Evolutionary conservation across 2,329 filamentous ascomycete genomes (phyloP).

Genomic region (Exophiala dermatitidis): DNA sequence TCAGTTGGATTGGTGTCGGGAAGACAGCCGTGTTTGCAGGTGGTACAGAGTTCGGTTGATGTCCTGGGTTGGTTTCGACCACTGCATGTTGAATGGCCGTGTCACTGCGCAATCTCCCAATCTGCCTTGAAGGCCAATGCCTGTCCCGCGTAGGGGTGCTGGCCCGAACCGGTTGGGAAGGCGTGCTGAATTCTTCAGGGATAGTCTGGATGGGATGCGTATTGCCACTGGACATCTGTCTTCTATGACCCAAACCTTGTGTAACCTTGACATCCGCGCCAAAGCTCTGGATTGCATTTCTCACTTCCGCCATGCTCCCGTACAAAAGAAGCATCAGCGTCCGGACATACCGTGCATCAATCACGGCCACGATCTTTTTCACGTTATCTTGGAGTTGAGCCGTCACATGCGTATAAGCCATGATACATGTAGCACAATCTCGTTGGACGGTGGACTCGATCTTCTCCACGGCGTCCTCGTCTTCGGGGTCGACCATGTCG

Average conservation of each 20-base stretch:
- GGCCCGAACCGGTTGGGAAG: slow-evolving; percentile 30
- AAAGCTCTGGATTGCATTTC: slow-evolving; percentile 51
- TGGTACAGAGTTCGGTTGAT: slow-evolving; percentile 18
- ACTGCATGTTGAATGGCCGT: slow-evolving; percentile 44
- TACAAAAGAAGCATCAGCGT: slow-evolving; percentile 54
- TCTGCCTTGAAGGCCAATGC: slow-evolving; percentile 28
- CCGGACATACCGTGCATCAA: slow-evolving; percentile 51
- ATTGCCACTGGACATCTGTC: slow-evolving; percentile 28
- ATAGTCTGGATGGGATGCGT: slow-evolving; percentile 31
- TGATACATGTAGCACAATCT: slow-evolving; percentile 45
- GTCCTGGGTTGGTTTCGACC: slow-evolving; percentile 9
- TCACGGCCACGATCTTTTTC: slow-evolving; percentile 47
- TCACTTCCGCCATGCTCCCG: slow-evolving; percentile 51
- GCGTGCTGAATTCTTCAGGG: slow-evolving; percentile 27
- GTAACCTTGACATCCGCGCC: slow-evolving; percentile 36
- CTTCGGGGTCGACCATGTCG: slow-evolving; percentile 44
- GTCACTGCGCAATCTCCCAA: slow-evolving; percentile 44
- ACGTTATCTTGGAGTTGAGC: slow-evolving; percentile 44
- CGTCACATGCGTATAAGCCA: slow-evolving; percentile 44
- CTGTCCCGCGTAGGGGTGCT: slow-evolving; percentile 44
- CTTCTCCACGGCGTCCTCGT: slow-evolving; percentile 41
- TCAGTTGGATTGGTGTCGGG: slow-evolving; percentile 21
- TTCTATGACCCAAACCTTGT: slow-evolving; percentile 24
- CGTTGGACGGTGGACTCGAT: slow-evolving; percentile 38
- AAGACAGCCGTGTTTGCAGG: slow-evolving; percentile 34